Conservation (phyloP, 306 rosid genomes). For the Citrullus amarus region DNA sequence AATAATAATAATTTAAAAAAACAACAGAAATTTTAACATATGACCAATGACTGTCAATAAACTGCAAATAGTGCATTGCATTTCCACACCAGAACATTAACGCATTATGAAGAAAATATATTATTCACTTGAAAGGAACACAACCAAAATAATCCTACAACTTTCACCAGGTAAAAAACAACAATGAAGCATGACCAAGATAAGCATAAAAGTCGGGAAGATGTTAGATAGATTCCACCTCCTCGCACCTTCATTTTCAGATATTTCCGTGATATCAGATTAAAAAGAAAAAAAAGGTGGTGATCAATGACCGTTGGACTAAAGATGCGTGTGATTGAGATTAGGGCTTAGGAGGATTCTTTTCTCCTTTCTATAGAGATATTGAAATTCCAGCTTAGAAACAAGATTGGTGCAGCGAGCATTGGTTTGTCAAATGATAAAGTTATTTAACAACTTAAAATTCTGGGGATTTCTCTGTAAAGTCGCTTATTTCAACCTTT, state of each 20-base stretch:
- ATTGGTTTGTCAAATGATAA: not conserved
- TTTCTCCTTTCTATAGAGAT: not conserved
- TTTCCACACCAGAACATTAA: not conserved
- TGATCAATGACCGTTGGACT: not conserved
- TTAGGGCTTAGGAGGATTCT: not conserved
- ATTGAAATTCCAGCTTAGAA: not conserved
- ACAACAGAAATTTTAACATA: not conserved
- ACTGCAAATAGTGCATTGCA: not conserved
- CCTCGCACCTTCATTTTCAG: not conserved
- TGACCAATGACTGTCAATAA: not conserved
- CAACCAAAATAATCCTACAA: not conserved
- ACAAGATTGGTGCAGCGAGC: not conserved
- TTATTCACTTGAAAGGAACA: not conserved
- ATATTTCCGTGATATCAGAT: not conserved
- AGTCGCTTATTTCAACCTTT: not conserved
- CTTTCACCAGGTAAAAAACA: not conserved
- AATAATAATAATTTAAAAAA: too few relatives aligned
- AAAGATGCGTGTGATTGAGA: not conserved
- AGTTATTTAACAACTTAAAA: not conserved
- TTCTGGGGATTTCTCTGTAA: not conserved
- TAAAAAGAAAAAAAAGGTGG: not conserved
- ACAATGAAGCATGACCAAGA: not conserved
- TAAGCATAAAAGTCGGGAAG: not conserved
- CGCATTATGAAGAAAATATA: not conserved
- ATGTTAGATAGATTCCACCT: not conserved